A percentile compares a stretch with the other conserved stretches of the same genome.
phyloP scores from a whole-genome alignment of 495 filamentous ascomycete genomes.

The Podospora sp. region DNA sequence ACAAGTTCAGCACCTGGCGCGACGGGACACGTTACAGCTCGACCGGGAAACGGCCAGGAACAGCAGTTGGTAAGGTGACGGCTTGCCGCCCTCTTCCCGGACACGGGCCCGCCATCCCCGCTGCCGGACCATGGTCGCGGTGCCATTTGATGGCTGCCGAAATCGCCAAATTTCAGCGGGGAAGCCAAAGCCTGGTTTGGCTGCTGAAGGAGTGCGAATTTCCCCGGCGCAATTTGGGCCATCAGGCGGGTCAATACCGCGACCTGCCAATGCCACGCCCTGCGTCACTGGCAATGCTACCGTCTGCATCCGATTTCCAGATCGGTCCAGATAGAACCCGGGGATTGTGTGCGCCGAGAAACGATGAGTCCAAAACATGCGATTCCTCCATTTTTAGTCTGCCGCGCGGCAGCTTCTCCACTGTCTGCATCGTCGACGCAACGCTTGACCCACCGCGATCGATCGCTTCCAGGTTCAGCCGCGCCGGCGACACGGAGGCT shows the following conservation, averaged over 20 bases:
- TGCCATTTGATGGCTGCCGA: conserved; percentile 9
- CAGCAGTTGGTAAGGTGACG: conserved; percentile 16
- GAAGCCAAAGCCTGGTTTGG: neutral
- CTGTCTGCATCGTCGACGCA: too few relatives aligned
- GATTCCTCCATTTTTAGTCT: conserved; percentile 11
- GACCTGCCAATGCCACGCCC: too few relatives aligned
- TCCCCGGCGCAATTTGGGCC: conserved; percentile 19
- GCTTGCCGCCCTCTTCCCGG: neutral
- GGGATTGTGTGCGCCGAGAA: neutral
- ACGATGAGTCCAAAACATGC: neutral
- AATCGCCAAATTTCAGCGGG: conserved; percentile 6
- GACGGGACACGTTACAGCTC: conserved; percentile 22
- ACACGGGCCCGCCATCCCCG: conserved; percentile 8
- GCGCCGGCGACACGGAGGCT: too few relatives aligned
- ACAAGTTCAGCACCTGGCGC: conserved; percentile 25
- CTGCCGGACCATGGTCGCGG: neutral
- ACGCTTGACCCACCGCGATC: neutral
- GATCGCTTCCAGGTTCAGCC: neutral
- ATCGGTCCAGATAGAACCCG: conserved; percentile 1
- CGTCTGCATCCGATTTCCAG: conserved; percentile 8
- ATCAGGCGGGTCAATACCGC: conserved; percentile 15
- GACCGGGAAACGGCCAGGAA: conserved; percentile 22
- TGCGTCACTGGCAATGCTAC: too few relatives aligned
- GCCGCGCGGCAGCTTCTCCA: neutral
- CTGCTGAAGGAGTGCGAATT: neutral